A percentile compares a stretch with the other conserved stretches of the same genome.
phyloP scores from a whole-genome alignment of 495 filamentous ascomycete species.

The Trichoderma virens region DNA sequence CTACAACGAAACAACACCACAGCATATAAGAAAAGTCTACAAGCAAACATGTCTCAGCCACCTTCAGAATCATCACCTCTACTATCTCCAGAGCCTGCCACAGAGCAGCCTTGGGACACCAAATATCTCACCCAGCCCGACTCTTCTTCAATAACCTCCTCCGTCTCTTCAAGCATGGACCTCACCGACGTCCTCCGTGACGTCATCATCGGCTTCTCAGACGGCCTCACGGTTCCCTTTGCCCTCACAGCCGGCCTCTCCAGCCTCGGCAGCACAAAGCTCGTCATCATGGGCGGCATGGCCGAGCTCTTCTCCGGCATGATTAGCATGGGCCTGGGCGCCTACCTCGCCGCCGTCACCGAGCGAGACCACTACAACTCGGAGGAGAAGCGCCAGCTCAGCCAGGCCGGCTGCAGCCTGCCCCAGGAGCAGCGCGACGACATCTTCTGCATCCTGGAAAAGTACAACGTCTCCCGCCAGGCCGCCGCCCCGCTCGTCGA shows the following conservation, averaged over 20 bases:
- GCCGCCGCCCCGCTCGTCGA: slow-evolving; percentile 30
- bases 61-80: slow-evolving; percentile 6
- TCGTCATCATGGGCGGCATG: slow-evolving; percentile 58
- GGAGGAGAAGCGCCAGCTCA: slow-evolving; percentile 36
- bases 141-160: slow-evolving; percentile 42
- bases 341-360: slow-evolving; percentile 45
- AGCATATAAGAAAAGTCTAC: not conserved
- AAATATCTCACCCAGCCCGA: slow-evolving; percentile 11
- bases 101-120: not conserved
- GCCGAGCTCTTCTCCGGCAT: slow-evolving; percentile 57
- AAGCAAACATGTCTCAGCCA: not conserved
- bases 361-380: slow-evolving; percentile 39
- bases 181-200: slow-evolving; percentile 25
- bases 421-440: slow-evolving; percentile 38
- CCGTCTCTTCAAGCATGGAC: slow-evolving; percentile 39
- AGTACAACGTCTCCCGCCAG: slow-evolving; percentile 31
- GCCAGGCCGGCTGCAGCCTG: slow-evolving; percentile 29
- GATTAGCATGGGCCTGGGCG: slow-evolving; percentile 61
- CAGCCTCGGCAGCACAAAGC: slow-evolving; percentile 42
- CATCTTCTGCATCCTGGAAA: slow-evolving; percentile 32
- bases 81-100: not conserved
- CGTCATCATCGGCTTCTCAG: slow-evolving; percentile 48
- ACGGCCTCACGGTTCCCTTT: slow-evolving; percentile 60
- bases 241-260: slow-evolving; percentile 56
- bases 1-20: not conserved